Percentiles rank a stretch among this genome's conserved stretches.
phyloP scores from a whole-genome alignment of 1,139 yeast genomes.

The Yamadazyma songkhlaensis region DNA sequence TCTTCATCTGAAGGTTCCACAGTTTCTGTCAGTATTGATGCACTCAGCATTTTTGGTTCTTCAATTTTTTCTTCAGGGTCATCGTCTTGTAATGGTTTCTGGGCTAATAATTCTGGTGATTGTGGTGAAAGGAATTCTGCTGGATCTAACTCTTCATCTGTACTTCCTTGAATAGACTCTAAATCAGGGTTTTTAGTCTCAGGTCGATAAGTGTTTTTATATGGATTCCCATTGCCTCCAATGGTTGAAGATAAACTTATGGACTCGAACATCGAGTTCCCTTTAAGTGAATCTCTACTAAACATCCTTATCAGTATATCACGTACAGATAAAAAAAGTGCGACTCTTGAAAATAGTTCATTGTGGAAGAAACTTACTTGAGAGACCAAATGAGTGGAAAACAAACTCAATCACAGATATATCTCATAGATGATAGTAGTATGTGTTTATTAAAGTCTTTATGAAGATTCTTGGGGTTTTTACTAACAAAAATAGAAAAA shows the following conservation, averaged over 20 bases:
- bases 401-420: constrained; percentile 5
- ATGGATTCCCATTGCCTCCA: constrained; percentile 3
- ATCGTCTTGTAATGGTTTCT: background rate
- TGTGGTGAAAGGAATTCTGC: constrained; percentile 26
- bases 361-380: background rate
- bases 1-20: constrained; percentile 6
- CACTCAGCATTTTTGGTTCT: constrained; percentile 3
- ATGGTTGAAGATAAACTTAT: constrained; percentile 17
- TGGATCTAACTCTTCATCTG: constrained; percentile 31
- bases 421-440: constrained; percentile 12
- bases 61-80: background rate
- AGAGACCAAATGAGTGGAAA: background rate
- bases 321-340: constrained; percentile 1
- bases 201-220: background rate
- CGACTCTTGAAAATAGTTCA: background rate
- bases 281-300: constrained; percentile 4
- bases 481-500: constrained; percentile 12
- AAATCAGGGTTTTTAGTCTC: constrained; percentile 6
- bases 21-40: constrained; percentile 13
- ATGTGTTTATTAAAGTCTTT: constrained; percentile 6
- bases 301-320: constrained; percentile 3
- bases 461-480: background rate
- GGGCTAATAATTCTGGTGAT: constrained; percentile 9
- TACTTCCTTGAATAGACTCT: constrained; percentile 18
- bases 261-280: constrained; percentile 15